These are phyloP conservation scores for Neurospora tetraspora DNA, from an alignment of 495 filamentous ascomycete species.

Conservation along the genomic window DNA sequence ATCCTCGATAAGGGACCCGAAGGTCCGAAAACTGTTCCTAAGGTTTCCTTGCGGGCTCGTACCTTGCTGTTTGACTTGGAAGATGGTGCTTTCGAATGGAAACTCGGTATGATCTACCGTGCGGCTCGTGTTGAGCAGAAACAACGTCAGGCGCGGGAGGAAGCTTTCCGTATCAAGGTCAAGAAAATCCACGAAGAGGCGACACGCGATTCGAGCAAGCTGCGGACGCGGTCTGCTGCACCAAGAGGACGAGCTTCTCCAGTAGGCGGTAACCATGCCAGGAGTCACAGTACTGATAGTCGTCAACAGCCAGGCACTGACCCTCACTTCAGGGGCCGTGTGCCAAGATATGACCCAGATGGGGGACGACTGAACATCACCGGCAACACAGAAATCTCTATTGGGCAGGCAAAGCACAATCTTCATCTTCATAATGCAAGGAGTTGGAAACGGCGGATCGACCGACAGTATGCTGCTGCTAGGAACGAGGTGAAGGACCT, in stretches of 20 bases:
- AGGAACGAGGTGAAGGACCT: constrained; percentile 68
- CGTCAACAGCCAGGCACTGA: constrained; percentile 26
- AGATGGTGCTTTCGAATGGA: constrained; percentile 96
- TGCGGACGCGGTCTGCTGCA: constrained; percentile 40
- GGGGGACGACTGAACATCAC: constrained; percentile 55
- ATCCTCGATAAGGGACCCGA: constrained; percentile 73
- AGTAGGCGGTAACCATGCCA: constrained; percentile 18
- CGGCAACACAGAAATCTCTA: constrained; percentile 55
- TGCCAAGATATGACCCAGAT: constrained; percentile 64
- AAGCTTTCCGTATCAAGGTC: constrained; percentile 78
- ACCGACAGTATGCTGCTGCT: constrained; percentile 58
- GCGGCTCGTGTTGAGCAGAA: constrained; percentile 78
- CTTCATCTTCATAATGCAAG: constrained; percentile 74
- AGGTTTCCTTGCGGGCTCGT: constrained; percentile 69
- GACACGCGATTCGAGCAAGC: constrained; percentile 35
- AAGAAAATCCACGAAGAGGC: constrained; percentile 68
- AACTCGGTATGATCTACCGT: constrained; percentile 84
- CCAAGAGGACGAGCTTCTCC: constrained; percentile 30
- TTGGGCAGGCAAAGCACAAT: constrained; percentile 61
- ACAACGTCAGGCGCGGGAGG: constrained; percentile 79
- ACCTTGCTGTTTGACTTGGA: constrained; percentile 83
- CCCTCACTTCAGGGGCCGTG: constrained; percentile 18
- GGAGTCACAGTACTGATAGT: constrained; percentile 47
- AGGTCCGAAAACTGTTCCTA: constrained; percentile 74
- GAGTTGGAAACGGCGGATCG: constrained; percentile 89